These are phyloP conservation scores for Sordaria brevicollis DNA, from an alignment of 495 filamentous ascomycete species.

Conservation along the genomic window DNA sequence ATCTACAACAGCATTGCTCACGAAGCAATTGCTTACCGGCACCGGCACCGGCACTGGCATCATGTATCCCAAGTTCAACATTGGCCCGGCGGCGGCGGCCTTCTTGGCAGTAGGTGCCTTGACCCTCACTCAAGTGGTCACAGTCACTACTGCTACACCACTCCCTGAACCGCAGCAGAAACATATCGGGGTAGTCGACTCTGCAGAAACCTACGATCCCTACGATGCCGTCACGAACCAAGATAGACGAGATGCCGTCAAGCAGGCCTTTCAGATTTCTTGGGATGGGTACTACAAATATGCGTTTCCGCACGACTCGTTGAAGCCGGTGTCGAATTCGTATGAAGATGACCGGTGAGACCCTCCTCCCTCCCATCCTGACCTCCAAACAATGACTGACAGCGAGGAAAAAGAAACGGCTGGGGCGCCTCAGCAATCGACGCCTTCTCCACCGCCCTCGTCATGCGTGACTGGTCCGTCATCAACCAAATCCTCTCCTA, in stretches of 20 bases:
- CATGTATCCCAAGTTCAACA: constrained; percentile 1
- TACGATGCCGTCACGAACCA: constrained; percentile 22
- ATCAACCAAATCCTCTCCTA: constrained; percentile 60
- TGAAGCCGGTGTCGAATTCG: constrained; percentile 56
- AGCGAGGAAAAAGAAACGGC: too few species aligned
- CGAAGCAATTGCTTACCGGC: background rate
- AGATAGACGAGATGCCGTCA: constrained; percentile 52
- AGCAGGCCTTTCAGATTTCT: constrained; percentile 62
- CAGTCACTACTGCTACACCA: background rate
- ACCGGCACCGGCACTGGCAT: background rate
- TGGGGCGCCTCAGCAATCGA: constrained; percentile 85
- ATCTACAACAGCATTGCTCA: background rate
- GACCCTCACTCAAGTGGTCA: constrained; percentile 1
- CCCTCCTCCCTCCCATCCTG: background rate
- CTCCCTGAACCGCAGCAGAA: background rate
- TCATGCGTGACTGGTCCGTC: constrained; percentile 62
- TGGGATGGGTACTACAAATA: constrained; percentile 77
- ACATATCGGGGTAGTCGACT: background rate
- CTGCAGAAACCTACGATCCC: background rate
- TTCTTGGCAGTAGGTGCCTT: background rate
- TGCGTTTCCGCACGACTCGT: constrained; percentile 70
- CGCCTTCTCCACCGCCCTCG: constrained; percentile 67
- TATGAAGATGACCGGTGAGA: constrained; percentile 60
- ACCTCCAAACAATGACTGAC: too few species aligned
- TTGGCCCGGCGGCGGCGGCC: background rate